Conservation (phyloP, 345 rosid species). For the Cardamine chenopodiifolia region DNA sequence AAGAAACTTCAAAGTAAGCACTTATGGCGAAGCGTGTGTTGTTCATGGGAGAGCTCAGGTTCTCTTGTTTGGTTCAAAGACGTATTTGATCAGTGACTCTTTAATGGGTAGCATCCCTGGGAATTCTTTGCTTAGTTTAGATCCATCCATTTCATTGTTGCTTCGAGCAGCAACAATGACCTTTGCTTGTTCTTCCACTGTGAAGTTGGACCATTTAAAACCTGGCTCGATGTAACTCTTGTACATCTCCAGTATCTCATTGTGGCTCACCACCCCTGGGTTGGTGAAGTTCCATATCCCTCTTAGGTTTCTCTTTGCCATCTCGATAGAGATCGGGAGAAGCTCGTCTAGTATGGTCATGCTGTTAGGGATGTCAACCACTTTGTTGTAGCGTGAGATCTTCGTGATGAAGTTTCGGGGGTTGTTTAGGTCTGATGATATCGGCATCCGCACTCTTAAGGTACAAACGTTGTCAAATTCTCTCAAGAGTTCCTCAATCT, state of each 20-base stretch:
- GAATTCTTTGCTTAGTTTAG: slow-evolving; percentile 58
- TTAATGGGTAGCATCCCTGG: slow-evolving; percentile 56
- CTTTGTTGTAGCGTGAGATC: slow-evolving; percentile 54
- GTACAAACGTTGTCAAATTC: slow-evolving; percentile 61
- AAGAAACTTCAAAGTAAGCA: slow-evolving; percentile 15
- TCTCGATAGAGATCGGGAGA: slow-evolving; percentile 59
- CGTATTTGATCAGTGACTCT: slow-evolving; percentile 57
- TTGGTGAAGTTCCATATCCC: slow-evolving; percentile 70
- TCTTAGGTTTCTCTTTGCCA: slow-evolving; percentile 60
- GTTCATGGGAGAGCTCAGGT: slow-evolving; percentile 31
- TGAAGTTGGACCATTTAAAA: slow-evolving; percentile 55
- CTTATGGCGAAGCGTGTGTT: neutral
- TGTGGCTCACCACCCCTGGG: slow-evolving; percentile 63
- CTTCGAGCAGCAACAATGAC: slow-evolving; percentile 61
- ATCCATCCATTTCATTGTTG: slow-evolving; percentile 62
- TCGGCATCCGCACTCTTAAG: slow-evolving; percentile 62
- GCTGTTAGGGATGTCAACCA: slow-evolving; percentile 65
- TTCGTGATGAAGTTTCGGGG: slow-evolving; percentile 59
- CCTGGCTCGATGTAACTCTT: slow-evolving; percentile 49
- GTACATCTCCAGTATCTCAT: slow-evolving; percentile 62
- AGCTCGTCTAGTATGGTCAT: slow-evolving; percentile 69
- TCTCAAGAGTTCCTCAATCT: slow-evolving; percentile 63
- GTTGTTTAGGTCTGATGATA: slow-evolving; percentile 61
- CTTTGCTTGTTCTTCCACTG: slow-evolving; percentile 59
- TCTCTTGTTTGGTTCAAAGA: slow-evolving; percentile 56